These are phyloP conservation scores for Pyrenula massariospora DNA, from an alignment of 495 filamentous ascomycete species.

Conservation along the genomic window DNA sequence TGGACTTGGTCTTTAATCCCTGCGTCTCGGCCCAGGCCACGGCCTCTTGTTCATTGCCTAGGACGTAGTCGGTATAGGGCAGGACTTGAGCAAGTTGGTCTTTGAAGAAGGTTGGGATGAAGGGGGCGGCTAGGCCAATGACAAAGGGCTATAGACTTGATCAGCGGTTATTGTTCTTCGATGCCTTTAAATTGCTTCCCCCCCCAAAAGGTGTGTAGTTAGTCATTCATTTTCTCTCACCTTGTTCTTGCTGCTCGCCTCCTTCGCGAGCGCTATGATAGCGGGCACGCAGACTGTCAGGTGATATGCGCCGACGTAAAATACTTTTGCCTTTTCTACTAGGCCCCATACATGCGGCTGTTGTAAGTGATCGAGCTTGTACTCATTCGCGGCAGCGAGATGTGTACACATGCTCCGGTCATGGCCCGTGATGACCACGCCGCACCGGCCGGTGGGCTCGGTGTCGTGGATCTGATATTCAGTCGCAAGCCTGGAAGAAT, in stretches of 20 bases:
- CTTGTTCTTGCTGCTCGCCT: conserved; percentile 83
- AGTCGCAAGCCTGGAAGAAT: too few species aligned
- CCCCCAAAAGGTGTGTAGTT: neutral
- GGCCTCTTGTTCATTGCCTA: conserved; percentile 96
- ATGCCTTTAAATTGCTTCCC: neutral
- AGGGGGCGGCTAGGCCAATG: conserved; percentile 83
- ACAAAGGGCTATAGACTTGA: conserved; percentile 49
- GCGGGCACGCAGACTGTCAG: conserved; percentile 83
- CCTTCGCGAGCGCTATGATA: conserved; percentile 75
- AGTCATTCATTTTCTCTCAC: conserved; percentile 15
- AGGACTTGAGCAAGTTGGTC: conserved; percentile 74
- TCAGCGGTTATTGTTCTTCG: neutral
- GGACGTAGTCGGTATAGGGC: conserved; percentile 89
- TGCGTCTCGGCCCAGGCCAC: conserved; percentile 74
- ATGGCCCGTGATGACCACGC: conserved; percentile 91
- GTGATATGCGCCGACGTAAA: conserved; percentile 90
- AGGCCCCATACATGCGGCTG: conserved; percentile 79
- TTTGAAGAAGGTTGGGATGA: conserved; percentile 97
- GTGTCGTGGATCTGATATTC: conserved; percentile 84
- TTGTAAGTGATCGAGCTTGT: conserved; percentile 90
- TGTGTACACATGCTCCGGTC: conserved; percentile 91
- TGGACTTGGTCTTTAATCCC: conserved; percentile 54
- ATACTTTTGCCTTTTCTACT: conserved; percentile 75
- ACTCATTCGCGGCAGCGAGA: conserved; percentile 90
- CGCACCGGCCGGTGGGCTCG: conserved; percentile 82